Conservation (phyloP, 495 filamentous ascomycete genomes). For the Tuber magnatum region DNA sequence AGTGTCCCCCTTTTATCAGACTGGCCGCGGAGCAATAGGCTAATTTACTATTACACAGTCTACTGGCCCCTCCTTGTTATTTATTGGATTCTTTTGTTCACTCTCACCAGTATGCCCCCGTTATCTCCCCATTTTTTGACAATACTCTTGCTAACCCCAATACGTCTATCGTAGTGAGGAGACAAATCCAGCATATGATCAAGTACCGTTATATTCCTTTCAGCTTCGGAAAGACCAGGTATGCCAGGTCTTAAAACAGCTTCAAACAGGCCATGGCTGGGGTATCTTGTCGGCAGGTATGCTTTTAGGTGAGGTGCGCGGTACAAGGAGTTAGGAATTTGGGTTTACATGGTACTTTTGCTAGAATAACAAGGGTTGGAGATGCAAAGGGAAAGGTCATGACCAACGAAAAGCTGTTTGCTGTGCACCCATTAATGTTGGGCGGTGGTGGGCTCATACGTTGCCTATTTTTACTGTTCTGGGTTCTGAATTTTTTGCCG, state of each 20-base stretch:
- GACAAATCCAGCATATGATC: conserved; percentile 99
- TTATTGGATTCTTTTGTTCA: conserved; percentile 95
- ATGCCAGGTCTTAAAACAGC: conserved; percentile 46
- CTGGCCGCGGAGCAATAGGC: neutral
- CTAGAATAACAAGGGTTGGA: neutral
- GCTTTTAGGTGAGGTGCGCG: neutral
- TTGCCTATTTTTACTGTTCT: neutral
- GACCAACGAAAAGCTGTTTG: neutral
- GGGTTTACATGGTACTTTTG: neutral
- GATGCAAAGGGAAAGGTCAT: neutral
- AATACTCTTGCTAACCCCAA: conserved; percentile 28
- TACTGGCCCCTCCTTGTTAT: conserved; percentile 98
- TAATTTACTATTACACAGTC: conserved; percentile 46
- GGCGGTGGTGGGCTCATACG: neutral
- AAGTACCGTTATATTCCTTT: conserved; percentile 99
- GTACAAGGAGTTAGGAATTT: neutral
- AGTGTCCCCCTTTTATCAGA: neutral
- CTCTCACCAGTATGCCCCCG: conserved; percentile 72
- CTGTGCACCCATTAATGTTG: neutral
- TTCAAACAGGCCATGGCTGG: neutral
- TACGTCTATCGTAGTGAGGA: conserved; percentile 59
- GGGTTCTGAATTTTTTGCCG: neutral
- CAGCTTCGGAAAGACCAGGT: conserved; percentile 82
- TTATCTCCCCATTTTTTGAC: conserved; percentile 9
- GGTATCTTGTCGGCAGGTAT: neutral